A percentile compares a stretch with the other conserved stretches of the same genome.
These are phyloP conservation scores for Tuber microsphaerosporum DNA, from an alignment of 495 filamentous ascomycete species.

Conservation along the genomic window DNA sequence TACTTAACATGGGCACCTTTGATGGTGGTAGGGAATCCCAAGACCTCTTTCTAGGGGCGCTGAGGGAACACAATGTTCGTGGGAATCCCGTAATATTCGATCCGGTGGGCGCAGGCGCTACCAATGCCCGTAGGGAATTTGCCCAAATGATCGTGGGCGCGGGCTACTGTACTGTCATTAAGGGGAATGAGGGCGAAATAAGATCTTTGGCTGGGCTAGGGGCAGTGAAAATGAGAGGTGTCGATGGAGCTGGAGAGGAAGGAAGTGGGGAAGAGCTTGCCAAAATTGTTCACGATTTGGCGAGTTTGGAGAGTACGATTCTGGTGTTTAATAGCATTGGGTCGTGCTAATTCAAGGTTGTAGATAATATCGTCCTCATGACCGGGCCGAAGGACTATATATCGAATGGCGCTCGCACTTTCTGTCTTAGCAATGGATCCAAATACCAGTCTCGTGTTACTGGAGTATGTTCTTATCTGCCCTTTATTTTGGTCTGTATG, in stretches of 20 bases:
- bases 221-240: slow-evolving; percentile 66
- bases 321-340: slow-evolving; percentile 45
- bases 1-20: slow-evolving; percentile 93
- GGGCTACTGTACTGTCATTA: slow-evolving; percentile 80
- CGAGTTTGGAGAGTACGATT: slow-evolving; percentile 40
- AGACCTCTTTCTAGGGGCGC: slow-evolving; percentile 49
- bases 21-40: slow-evolving; percentile 63
- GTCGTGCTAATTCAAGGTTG: slow-evolving; percentile 8
- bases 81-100: slow-evolving; percentile 76
- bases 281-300: slow-evolving; percentile 56
- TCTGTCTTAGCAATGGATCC: slow-evolving; percentile 69
- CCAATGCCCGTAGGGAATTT: slow-evolving; percentile 60
- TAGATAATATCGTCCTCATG: slow-evolving; percentile 66
- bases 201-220: slow-evolving; percentile 52
- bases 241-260: slow-evolving; percentile 52
- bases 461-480: slow-evolving; percentile 44
- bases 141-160: slow-evolving; percentile 63
- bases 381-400: slow-evolving; percentile 74
- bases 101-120: slow-evolving; percentile 87
- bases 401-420: slow-evolving; percentile 62
- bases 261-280: slow-evolving; percentile 15
- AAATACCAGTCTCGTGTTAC: slow-evolving; percentile 71
- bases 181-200: slow-evolving; percentile 92
- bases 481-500: neutral
- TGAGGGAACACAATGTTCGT: slow-evolving; percentile 68